Base-by-base conservation (phyloP, 2,329 filamentous ascomycete species). In the Ophiostoma quercus region DNA sequence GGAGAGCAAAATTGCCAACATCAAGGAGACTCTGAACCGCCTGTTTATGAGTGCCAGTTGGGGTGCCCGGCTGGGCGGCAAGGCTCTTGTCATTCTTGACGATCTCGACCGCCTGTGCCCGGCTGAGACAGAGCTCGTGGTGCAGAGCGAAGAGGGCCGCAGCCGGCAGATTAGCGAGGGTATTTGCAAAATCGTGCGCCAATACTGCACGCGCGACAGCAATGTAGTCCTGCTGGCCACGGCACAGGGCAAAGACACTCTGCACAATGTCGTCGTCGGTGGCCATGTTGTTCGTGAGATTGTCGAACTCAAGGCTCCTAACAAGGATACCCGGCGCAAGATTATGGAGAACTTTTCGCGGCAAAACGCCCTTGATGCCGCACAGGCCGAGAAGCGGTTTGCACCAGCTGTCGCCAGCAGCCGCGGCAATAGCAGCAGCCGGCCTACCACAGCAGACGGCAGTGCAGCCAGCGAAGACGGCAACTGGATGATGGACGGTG, bases 221-320 rank as follows among this genome's bases (percentile, higher is more conserved):
- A 89, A 90, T 1, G 91, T 99, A 16, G 92, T 97, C 4, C 80
- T 99, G 68, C 83, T 99, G 11, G 94, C 92, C 3, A 98, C 94
- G 25, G 93, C 94, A 0, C 93, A 97, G 78, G 90, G 90, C 22
- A 99, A 99, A 77, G 95, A 99, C 73, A 90, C 92, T 0, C 81
- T 99, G 67, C 95, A 99, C 78, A 94, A 92, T 74, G 88, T 96
- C 19, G 87, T 99, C 68, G 88, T 98, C 70, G 92, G 94, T 29
- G 92, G 94, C 0, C 94, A 98, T 78, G 89, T 98, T 43, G 92
- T 97, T 51, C 88, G 93, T 67, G 95, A 99, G 77, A 97, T 97
- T 72, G 82, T 98, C 41, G 89, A 90, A 63, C 81, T 99, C 69
- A 95, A 94, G 76, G 94, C 95, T 0, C 95, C 95, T 0, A 91